Base-by-base conservation (phyloP, 441 rosid species). In the Adansonia gregorii region DNA sequence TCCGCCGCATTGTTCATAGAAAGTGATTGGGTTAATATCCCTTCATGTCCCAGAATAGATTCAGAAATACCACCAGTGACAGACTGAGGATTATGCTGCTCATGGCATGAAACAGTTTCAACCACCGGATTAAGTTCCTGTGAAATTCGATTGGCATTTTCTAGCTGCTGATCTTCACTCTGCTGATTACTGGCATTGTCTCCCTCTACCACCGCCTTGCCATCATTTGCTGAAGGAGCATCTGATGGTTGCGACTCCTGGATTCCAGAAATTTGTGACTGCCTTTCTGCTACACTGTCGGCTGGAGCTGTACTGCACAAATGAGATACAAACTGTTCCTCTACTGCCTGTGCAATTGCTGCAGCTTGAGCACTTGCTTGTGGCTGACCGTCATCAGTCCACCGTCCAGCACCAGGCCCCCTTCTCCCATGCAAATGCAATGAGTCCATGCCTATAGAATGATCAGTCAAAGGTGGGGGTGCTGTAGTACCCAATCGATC, bases 301-400 rank as follows among this genome's bases (percentile, higher is more conserved):
- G 80, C 84, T 46, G 95, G 91, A 82, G 85, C 80, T 77, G 82
- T 82, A 79, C 87, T 81, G 65, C 83, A 86, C 78, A 96, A 83
- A 72, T 87, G 91, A 84, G 94, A 90, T 67, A 93, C 56, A 81
- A 96, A 96, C 69, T 88, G 95, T 55, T 91, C 99, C 86, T 94
- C 99, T 46, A 94, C 87, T 76, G 93, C 91, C 81, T 96, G 95
- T 52, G 98, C 96, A 84, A 96, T 89, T 48, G 91, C 89, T 78
- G 97, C 87, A 85, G 95, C 92, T 81, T 92, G 98, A 68, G 89
- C 82, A 81, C 90, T 88, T 78, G 92, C 90, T 81, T 93, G 99
- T 17, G 97, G 98, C 84, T 89, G 98, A 80, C 99, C 98, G 79
- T 91, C 94, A 88, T 96, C 98, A 78, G 97, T 92, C 99, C 98